Evolutionary conservation across 1,139 yeast genomes (phyloP).

Genomic region (Meyerozyma sp.): DNA sequence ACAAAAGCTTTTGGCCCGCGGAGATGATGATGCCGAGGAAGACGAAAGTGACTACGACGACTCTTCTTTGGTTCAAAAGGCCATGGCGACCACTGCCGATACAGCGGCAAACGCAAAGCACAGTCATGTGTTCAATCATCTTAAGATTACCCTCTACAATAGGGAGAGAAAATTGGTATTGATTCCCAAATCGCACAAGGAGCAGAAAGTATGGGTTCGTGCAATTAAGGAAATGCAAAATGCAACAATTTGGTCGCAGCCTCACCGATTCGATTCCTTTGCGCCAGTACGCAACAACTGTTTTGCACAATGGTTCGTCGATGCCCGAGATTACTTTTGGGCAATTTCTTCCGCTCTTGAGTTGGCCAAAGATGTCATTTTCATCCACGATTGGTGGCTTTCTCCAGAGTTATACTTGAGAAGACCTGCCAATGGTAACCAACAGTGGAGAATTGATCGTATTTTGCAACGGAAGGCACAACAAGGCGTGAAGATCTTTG

Average conservation of each 20-base stretch:
- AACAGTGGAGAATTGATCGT: conserved; percentile 89
- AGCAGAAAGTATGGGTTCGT: conserved; percentile 70
- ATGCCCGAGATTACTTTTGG: conserved; percentile 96
- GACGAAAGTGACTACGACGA: conserved; percentile 46
- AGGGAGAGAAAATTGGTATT: conserved; percentile 73
- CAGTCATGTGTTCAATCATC: conserved; percentile 33
- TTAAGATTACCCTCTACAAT: conserved; percentile 67
- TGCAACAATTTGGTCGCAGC: conserved; percentile 64
- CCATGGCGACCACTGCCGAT: conserved; percentile 16
- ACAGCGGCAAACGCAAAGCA: conserved; percentile 15
- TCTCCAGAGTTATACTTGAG: conserved; percentile 90
- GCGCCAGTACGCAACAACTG: conserved; percentile 86
- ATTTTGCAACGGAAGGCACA: conserved; percentile 84
- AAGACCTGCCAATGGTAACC: conserved; percentile 93
- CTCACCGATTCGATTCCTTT: conserved; percentile 79
- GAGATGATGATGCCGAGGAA: conserved; percentile 28
- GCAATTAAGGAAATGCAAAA: conserved; percentile 69
- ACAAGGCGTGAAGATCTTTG: conserved; percentile 90
- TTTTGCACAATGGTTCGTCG: conserved; percentile 96
- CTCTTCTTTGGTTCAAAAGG: conserved; percentile 24
- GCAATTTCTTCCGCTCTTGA: conserved; percentile 88
- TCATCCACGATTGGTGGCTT: conserved; percentile 98
- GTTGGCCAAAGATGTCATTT: conserved; percentile 91
- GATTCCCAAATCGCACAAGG: conserved; percentile 67
- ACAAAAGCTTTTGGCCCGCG: conserved; percentile 5